phyloP scores from a whole-genome alignment of 768 basidiomycete genomes.

The Mycena belliarum region DNA sequence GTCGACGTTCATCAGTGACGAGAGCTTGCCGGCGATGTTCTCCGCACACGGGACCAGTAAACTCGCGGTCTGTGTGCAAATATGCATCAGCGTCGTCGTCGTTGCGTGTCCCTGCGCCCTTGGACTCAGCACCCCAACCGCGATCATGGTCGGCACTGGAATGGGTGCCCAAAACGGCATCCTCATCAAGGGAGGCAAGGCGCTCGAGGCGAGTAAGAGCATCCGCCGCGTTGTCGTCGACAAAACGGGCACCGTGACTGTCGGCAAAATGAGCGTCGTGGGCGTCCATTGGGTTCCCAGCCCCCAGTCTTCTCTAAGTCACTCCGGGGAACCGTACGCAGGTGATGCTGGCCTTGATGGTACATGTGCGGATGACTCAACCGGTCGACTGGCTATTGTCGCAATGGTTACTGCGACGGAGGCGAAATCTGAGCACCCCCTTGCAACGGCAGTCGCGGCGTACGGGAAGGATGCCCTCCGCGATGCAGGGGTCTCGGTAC shows the following conservation, averaged over 20 bases:
- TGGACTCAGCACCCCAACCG: slow-evolving; percentile 94
- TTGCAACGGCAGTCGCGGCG: slow-evolving; percentile 88
- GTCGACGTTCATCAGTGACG: slow-evolving; percentile 54
- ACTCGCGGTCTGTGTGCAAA: slow-evolving; percentile 89
- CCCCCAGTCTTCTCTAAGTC: slow-evolving; percentile 15
- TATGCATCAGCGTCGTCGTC: slow-evolving; percentile 97
- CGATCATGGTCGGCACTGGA: slow-evolving; percentile 99
- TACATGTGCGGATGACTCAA: slow-evolving; percentile 62
- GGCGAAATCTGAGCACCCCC: slow-evolving; percentile 91
- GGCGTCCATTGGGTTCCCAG: slow-evolving; percentile 72
- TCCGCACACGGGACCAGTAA: slow-evolving; percentile 78
- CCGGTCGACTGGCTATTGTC: slow-evolving; percentile 60
- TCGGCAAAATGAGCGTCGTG: slow-evolving; percentile 87
- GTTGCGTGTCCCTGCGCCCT: slow-evolving; percentile 98
- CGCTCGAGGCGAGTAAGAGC: slow-evolving; percentile 85
- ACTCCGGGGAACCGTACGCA: slow-evolving; percentile 42
- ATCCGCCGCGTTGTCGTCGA: slow-evolving; percentile 86
- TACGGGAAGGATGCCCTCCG: slow-evolving; percentile 72
- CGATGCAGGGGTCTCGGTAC: slow-evolving; percentile 30
- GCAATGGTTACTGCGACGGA: slow-evolving; percentile 87
- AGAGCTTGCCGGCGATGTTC: slow-evolving; percentile 81
- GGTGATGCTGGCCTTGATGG: slow-evolving; percentile 45
- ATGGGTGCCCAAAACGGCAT: slow-evolving; percentile 97
- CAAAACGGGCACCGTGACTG: slow-evolving; percentile 97
- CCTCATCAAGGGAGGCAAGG: slow-evolving; percentile 94